Percentiles rank a stretch among this genome's conserved stretches.
These are phyloP conservation scores for Sclerotinia borealis DNA, from an alignment of 2,329 filamentous ascomycete species.

Conservation along the genomic window DNA sequence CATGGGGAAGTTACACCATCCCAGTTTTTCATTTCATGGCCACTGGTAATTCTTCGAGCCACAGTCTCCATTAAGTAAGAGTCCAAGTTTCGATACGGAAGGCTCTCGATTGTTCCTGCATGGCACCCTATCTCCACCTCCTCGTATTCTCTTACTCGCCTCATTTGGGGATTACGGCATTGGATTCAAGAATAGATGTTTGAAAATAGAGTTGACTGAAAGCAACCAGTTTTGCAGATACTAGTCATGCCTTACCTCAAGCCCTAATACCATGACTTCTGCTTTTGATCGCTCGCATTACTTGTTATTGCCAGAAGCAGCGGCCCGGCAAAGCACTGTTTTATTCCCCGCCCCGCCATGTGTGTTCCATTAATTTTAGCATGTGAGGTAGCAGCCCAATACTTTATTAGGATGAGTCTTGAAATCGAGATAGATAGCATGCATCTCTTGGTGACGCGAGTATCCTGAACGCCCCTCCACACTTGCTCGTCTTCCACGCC, in stretches of 20 bases:
- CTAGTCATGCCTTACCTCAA: neutral
- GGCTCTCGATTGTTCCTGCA: neutral
- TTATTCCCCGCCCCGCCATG: neutral
- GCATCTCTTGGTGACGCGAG: neutral
- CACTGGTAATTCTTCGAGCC: neutral
- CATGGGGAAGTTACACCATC: slow-evolving; percentile 4
- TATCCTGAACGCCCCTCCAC: neutral
- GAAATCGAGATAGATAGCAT: neutral
- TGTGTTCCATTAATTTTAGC: neutral
- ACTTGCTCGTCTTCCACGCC: neutral
- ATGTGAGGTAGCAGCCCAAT: neutral
- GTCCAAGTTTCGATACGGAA: neutral
- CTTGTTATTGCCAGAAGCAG: neutral
- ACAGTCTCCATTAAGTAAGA: neutral
- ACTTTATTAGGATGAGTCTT: neutral
- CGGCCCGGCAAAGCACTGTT: neutral
- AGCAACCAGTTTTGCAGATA: neutral
- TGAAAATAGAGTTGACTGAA: neutral
- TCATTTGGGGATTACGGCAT: neutral
- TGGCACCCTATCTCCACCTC: neutral
- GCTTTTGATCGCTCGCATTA: neutral
- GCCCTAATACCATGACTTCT: neutral
- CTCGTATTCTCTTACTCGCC: neutral
- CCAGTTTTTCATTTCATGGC: neutral
- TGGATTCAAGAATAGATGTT: neutral